Evolutionary conservation across 768 basidiomycete genomes (phyloP), one percentile per base, ranked within the genome.

Genomic region (Dendrothele bispora): DNA sequence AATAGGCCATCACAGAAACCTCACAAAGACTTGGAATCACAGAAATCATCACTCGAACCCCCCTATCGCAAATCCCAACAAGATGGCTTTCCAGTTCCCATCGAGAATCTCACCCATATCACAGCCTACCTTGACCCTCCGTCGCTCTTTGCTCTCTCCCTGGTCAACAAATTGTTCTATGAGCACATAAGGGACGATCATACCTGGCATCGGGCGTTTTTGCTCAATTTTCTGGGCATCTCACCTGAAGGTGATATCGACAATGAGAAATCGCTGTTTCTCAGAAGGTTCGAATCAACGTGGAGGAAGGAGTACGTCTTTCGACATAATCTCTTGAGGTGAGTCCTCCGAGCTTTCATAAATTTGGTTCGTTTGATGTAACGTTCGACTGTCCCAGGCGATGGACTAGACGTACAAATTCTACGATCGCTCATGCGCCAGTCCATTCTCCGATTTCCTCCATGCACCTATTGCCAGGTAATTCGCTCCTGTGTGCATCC

Each of bases 131-230:
- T 91, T 45, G 72, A 81, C 56, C 88, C 87, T 1, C 73, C 70
- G 1, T 73, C 80, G 3, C 77, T 93, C 27, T 60, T 82, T 36
- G 66, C 75, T 2, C 78, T 93, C 55, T 73, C 74, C 18, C 60
- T 66, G 54, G 80, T 83, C 50, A 77, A 74, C 65, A 68, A 62
- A 39, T 60, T 58, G 49, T 72, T 90, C 47, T 71, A 75, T 60
- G 69, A 75, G 52, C 88, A 90, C 74, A 68, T 90, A 74, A 77
- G 77, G 46, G 77, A 88, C 56, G 90, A 93, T 50, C 83, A 80
- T 58, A 91, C 87, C 28, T 93, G 90, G 90, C 74, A 78, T 42
- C 71, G 80, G 18, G 90, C 91, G 24, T 89, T 88, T 63, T 68
- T 82, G 51, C 78, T 72, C 43, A 83, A 84, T 61, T 83, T 82